A percentile compares a stretch with the other conserved stretches of the same genome.
These are phyloP conservation scores for Phialophora tarda DNA, from an alignment of 2,329 filamentous ascomycete genomes.

Conservation along the genomic window DNA sequence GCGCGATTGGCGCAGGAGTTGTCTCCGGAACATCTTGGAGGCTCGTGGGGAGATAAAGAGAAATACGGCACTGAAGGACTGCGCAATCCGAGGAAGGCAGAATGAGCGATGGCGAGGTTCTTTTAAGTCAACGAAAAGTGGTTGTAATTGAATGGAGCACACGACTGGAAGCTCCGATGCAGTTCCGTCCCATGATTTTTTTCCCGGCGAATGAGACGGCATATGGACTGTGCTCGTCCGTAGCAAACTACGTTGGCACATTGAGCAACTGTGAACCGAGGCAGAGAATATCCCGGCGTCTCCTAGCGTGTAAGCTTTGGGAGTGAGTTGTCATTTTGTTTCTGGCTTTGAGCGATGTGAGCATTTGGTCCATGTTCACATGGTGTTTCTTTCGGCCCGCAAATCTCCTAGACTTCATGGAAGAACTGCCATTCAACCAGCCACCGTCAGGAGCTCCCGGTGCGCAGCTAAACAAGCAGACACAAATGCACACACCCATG, in stretches of 20 bases:
- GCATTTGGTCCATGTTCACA: neutral
- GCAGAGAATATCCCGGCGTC: too few species aligned
- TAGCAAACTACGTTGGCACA: neutral
- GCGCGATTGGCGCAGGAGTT: constrained; percentile 50
- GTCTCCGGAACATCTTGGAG: constrained; percentile 50
- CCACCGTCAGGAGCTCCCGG: neutral
- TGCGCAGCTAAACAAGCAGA: neutral
- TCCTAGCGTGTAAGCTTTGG: neutral
- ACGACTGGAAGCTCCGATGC: constrained; percentile 26
- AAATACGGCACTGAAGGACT: neutral
- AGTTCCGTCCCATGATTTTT: constrained; percentile 10
- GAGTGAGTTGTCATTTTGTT: neutral
- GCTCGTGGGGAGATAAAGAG: neutral
- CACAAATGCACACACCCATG: neutral
- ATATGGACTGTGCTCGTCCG: neutral
- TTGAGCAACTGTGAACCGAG: neutral
- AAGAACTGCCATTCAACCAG: neutral
- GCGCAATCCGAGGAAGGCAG: neutral
- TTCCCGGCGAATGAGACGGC: neutral
- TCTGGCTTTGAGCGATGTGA: neutral
- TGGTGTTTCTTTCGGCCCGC: neutral
- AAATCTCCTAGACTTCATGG: neutral
- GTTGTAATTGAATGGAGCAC: constrained; percentile 7
- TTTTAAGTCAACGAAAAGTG: neutral
- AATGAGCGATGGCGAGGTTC: constrained; percentile 4